Evolutionary conservation across 352 stramenopile genomes (phyloP), one percentile per base, ranked within the genome.

Genomic region (Globisporangium camurandrum): DNA sequence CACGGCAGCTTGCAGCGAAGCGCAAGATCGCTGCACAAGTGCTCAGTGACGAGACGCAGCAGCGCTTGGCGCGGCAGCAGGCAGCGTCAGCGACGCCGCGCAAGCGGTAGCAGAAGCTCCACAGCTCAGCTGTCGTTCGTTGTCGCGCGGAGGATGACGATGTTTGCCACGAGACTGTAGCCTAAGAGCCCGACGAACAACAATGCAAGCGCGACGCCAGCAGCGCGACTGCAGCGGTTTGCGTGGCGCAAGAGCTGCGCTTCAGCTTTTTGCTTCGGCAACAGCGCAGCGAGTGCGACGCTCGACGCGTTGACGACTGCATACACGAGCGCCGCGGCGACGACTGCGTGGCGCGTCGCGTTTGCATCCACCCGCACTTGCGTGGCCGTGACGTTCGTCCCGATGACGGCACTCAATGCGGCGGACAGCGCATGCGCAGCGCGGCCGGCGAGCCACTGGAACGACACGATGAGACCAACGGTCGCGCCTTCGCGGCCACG

Each of bases 401-500:
- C 59, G 43, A 62, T 62, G 9, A 55, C 19, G 6, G 64, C n/a
- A 31, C 51, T 75, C 10, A 81, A 54, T 45, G 52, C 56, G 3
- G 50, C 19, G 0, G 49, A 61, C 4, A 80, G 20, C 17, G 57
- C 67, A 36, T 63, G 62, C 4, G 61, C 54, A 0, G 52, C 51
- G 20, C 71, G 50, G n/a, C 43, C 62, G 3, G 61, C 56, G 28
- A 86, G 62, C 24, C 54, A 57, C 44, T 80, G 66, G 23, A 76
- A 64, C 2, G 73, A 83, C 17, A 80, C 51, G 7, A 83, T 47
- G 10, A 84, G 40, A 0, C 76, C 74, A 33, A 84, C 66, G 1
- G 64, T 83, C 31, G 70, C 69, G 6, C 73, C 76, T 49, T 86
- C 73, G 9, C 59, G 65, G 3, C 71, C 76, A 5, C 70, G 61